A percentile compares a stretch with the other conserved stretches of the same genome.
These are phyloP conservation scores for Suhomyces sp. DNA, from an alignment of 805 yeast genomes.

Conservation along the genomic window DNA sequence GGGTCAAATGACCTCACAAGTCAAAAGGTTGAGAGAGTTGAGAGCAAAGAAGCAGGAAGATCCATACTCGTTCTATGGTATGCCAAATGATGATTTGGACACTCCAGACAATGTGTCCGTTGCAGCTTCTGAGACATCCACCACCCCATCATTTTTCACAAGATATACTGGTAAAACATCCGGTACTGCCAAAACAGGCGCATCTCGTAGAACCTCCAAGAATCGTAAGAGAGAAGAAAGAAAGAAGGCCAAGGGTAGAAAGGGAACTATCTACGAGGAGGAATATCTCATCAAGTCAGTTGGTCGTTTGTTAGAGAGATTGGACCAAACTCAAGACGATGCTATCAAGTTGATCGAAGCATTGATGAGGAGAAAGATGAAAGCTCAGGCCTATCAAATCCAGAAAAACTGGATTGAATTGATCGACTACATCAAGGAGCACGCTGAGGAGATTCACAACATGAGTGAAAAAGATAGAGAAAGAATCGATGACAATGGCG, in stretches of 20 bases:
- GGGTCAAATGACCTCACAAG: conserved; percentile 79
- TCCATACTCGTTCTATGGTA: conserved; percentile 81
- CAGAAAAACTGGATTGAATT: conserved; percentile 66
- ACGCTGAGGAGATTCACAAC: conserved; percentile 71
- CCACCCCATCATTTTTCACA: conserved; percentile 90
- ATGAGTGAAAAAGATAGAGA: conserved; percentile 85
- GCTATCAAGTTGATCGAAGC: conserved; percentile 72
- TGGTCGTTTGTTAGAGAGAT: conserved; percentile 81
- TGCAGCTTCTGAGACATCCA: conserved; percentile 91
- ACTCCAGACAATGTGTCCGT: conserved; percentile 91
- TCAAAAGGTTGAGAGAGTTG: conserved; percentile 77
- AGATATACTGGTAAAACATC: conserved; percentile 94
- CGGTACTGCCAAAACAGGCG: conserved; percentile 96
- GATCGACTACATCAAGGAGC: conserved; percentile 50
- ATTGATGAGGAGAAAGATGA: conserved; percentile 65
- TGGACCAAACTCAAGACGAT: conserved; percentile 71
- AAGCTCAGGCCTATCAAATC: conserved; percentile 78
- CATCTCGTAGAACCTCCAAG: conserved; percentile 86
- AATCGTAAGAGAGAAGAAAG: conserved; percentile 94
- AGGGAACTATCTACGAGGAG: conserved; percentile 96
- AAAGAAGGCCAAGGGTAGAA: conserved; percentile 93
- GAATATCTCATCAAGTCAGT: conserved; percentile 87
- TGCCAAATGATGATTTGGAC: conserved; percentile 53
- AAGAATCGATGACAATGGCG: conserved; percentile 85
- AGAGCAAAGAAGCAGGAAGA: conserved; percentile 80